phyloP scores from a whole-genome alignment of 2,329 filamentous ascomycete genomes.

The Colletotrichum paranaense region DNA sequence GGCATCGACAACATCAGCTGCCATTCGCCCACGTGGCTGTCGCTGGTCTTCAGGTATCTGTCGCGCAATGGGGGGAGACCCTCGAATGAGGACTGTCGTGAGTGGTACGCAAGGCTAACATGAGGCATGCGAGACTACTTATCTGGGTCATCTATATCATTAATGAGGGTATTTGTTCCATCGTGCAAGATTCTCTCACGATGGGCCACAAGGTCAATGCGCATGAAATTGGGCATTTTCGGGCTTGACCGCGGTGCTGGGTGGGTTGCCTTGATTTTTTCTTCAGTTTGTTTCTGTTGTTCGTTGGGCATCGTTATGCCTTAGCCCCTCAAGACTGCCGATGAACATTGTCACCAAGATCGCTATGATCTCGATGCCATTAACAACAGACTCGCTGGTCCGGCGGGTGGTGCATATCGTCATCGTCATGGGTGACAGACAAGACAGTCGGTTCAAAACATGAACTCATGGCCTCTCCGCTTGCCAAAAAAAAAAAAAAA shows the following conservation, averaged over 20 bases:
- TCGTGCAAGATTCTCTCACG: neutral
- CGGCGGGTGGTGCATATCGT: too few relatives aligned
- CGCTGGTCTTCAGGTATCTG: neutral
- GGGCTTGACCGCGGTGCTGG: neutral
- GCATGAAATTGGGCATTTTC: slow-evolving; percentile 2
- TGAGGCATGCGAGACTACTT: neutral
- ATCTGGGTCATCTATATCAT: neutral
- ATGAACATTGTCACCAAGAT: neutral
- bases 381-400: neutral
- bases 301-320: neutral
- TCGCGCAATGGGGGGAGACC: neutral
- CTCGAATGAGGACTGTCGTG: neutral
- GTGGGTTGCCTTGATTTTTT: neutral
- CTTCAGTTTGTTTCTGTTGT: neutral
- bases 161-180: neutral
- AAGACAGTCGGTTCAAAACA: neutral
- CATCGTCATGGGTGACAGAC: neutral
- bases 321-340: neutral
- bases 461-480: neutral
- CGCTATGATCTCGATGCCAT: neutral
- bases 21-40: slow-evolving; percentile 20
- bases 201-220: slow-evolving; percentile 3
- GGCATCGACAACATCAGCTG: slow-evolving; percentile 1
- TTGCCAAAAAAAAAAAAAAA: neutral
- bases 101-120: neutral